Evolutionary conservation across 2,329 filamentous ascomycete genomes (phyloP), one percentile per base, ranked within the genome.

Genomic region (Sclerotinia glacialis): DNA sequence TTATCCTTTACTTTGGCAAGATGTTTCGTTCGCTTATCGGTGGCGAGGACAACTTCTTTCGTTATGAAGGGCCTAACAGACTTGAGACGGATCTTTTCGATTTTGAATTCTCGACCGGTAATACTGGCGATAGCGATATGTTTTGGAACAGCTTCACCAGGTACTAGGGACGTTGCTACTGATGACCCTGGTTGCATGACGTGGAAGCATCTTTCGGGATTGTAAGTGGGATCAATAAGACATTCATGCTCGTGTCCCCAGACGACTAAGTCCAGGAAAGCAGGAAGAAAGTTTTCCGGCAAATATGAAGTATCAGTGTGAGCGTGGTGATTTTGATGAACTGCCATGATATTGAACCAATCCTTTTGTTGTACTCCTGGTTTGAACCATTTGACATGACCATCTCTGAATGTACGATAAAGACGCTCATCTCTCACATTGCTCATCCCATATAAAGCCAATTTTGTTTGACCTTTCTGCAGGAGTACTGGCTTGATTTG

Each of bases 181-280:
- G 95, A 98, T 0, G 95, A 99, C 0, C 95, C 95, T 0, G 95
- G 95, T 74, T 99, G 95, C 86, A 99, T 97, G 70, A 99, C 94
- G 72, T 95, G 88, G 72, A 99, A 99, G 0, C 89, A 90, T 58
- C 89, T 97, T 74, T 97, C 92, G 0, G 90, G 86, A 73, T 98
- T 99, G 56, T 87, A 82, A 1, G 82, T 81, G 0, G 95, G 95
- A 54, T 97, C 88, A 70, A 99, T 96, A 9, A 94, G 77, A 75
- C 95, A 99, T 77, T 99, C 94, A 75, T 99, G 95, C 78, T 99
- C 95, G 74, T 99, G 95, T 3, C 95, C 95, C 95, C 95, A 99
- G 61, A 99, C 85, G 0, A 99, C 87, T 5, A 99, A 83, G 75
- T 99, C 90, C 70, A 99, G 81, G 80, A 96, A 98, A 23, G 92